Base-by-base conservation (phyloP, 495 filamentous ascomycete species). In the Xylaria palmicola region DNA sequence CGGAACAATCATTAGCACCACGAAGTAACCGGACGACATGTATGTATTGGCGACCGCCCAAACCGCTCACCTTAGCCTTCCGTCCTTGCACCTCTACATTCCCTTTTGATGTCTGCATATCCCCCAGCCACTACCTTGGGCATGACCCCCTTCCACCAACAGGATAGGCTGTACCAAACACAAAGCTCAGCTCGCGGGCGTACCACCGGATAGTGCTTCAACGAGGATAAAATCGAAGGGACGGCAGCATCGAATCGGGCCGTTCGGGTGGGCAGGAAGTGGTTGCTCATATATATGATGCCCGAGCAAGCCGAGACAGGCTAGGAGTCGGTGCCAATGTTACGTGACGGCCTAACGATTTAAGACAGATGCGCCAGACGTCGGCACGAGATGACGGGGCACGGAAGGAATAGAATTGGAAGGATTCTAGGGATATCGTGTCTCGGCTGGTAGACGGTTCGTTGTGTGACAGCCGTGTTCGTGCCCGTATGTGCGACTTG, bases 81-180 rank as follows among this genome's bases (percentile, higher is more conserved):
- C 94, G 90, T 83, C 88, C 89, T 81, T 91, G 89, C 77, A 89
- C 82, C 82, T 94, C 93, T 77, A 89, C 88, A 83, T 90, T 92
- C 59, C 83, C 85, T 83, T 86, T 91, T 62, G 79, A 77, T 69
- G 81, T 71, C 78, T 83, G 81, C 82, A 85, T 85, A 47, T 69
- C 69, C 64, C 57, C 59, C 50, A 61, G 26, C 59, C 29, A 45
- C 50, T 36, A 7, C 41, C 49, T 45, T 53, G 40, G 59, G 50
- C 39, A 54, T 61, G 24, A 45, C 39, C 30, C 59, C 50, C 34
- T 48, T 54, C 45, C 59, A 47, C 59, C 32, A 27, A 39, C 24
- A 24, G 22, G 3, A 12, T 24, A 44, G 24, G 29, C 19, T 12
- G 19, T 60, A 15, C 1, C 6, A 44, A 43, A 51, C 34, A 17